Base-by-base conservation (phyloP, 2,329 filamentous ascomycete genomes). In the Colletotrichum lupini region DNA sequence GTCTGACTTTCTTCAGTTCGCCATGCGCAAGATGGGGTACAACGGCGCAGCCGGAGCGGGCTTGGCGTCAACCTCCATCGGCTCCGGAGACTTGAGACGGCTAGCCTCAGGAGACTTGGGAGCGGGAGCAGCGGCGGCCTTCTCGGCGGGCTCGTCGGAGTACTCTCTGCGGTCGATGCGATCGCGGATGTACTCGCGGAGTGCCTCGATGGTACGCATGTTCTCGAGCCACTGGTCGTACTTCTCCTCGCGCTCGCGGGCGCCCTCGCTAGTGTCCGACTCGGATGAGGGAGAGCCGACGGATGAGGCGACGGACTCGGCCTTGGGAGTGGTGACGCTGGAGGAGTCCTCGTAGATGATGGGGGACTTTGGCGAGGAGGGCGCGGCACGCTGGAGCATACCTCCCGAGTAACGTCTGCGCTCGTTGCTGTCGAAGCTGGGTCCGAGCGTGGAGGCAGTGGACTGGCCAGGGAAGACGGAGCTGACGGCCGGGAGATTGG, bases 391-490 rank as follows among this genome's bases (percentile, higher is more conserved):
- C 82, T 93, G 92, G 55, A 93, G 88, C 86, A 93, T 89, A 61
- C 91, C 90, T 53, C 91, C 91, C 42, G 90, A 91, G 82, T 90
- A 92, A 73, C 91, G 89, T 63, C 91, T 90, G 61, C 91, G 89
- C 79, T 90, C 89, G 76, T 90, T 90, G 74, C 84, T 85, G 71
- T 92, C 90, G 75, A 92, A 93, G 78, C 85, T 91, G 16, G 91
- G 89, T 1, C 92, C 94, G 19, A 96, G 88, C 26, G 92, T 93
- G 16, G 93, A 91, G 2, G 93, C 92, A 49, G 92, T 90, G 3
- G 91, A 89, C 75, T 93, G 92, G 35, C 91, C 88, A 1, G 89
- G 88, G 78, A 93, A 94, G 80, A 92, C 92, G 57, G 92, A 89
- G 72, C 89, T 91, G 64, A 94, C 92, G 58, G 93, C 89, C 57